Conservation (phyloP, 306 rosid species). For the cucumber (Cucumis sativus) region DNA sequence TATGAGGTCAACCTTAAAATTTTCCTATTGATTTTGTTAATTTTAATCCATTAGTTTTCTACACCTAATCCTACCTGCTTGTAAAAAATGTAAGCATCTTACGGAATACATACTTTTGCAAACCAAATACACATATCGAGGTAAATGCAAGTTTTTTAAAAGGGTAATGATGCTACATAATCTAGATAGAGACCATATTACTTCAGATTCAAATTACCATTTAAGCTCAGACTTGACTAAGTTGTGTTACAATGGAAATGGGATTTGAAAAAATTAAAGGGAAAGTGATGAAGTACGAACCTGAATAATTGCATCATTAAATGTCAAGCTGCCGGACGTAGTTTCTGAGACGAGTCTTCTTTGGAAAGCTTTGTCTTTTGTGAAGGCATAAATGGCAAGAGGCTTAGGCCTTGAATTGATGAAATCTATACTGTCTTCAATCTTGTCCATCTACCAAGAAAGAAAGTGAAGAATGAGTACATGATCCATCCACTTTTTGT, state of each 20-base stretch:
- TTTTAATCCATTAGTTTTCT: background rate
- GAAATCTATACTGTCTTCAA: constrained; percentile 56
- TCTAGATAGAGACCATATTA: background rate
- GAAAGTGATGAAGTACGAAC: constrained; percentile 24
- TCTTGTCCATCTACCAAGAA: constrained; percentile 44
- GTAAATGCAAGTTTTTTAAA: background rate
- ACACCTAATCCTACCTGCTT: background rate
- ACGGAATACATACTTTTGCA: background rate
- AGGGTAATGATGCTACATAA: no score
- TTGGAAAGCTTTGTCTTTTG: constrained; percentile 37
- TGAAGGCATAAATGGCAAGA: constrained; percentile 58
- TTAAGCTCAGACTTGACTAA: background rate
- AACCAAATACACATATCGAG: background rate
- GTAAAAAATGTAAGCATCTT: background rate
- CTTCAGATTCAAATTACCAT: background rate
- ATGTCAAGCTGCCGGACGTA: constrained; percentile 47
- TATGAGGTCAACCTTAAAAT: background rate
- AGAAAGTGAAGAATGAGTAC: background rate
- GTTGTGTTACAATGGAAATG: background rate
- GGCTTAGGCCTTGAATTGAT: constrained; percentile 54
- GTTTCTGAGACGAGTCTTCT: constrained; percentile 47
- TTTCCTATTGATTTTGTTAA: background rate
- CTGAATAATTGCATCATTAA: constrained; percentile 56
- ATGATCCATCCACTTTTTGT: background rate
- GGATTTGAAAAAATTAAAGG: background rate